Evolutionary conservation across 805 yeast genomes (phyloP), one percentile per base, ranked within the genome.

Genomic region (Wickerhamomyces chambardii): DNA sequence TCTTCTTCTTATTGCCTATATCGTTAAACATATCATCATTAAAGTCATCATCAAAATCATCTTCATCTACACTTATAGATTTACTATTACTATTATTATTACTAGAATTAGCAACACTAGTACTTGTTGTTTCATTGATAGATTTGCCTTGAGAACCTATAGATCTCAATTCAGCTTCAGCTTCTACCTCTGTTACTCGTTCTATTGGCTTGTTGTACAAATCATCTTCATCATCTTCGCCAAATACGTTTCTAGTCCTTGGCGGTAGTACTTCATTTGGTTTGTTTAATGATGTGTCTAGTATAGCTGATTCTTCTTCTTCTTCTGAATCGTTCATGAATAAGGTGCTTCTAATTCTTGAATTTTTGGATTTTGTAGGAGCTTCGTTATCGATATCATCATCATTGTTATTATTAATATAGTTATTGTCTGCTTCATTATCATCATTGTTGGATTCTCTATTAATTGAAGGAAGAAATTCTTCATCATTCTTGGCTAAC

Each of bases 141-240:
- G 5, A 12, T 19, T 30, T 17, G 17, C 18, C 7, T 6, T n/a
- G 15, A 17, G 15, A 18, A 11, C 21, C 15, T 24, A 17, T 24
- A 26, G 3, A 16, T 14, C 14, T 14, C n/a, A 30, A 15, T 19
- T 54, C 56, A 32, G 50, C 54, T 41, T 53, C 58, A 34, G 53
- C 22, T 9, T 24, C 27, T 11, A 9, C 27, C 7, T 24, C 27
- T 11, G 7, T 6, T 6, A 12, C 12, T 58, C 40, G 52, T 48
- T 31, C 54, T 49, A 8, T 21, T 22, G 15, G 15, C 15, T 14
- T 14, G 6, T 16, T 46, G 33, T 48, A 50, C 25, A 52, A 37
- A 34, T 55, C 58, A 15, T 50, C 48, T 30, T 49, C 48, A 14
- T 50, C n/a, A n/a, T n/a, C n/a, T n/a, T n/a, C n/a, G n/a, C n/a